These are phyloP conservation scores for Russula compacta DNA, from an alignment of 768 basidiomycete genomes.

Conservation along the genomic window DNA sequence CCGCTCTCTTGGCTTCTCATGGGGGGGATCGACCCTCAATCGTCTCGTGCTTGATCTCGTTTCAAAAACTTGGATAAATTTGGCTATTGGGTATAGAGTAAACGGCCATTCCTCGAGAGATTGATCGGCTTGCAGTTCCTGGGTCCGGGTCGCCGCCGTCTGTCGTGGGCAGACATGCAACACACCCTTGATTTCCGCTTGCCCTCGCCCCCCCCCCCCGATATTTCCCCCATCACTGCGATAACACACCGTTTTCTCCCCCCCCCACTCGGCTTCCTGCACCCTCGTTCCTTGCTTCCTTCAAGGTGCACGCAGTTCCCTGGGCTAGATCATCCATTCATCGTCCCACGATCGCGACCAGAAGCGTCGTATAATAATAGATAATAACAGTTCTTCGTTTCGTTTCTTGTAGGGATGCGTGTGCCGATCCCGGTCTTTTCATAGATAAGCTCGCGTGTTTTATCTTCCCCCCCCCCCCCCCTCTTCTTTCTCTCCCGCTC, in stretches of 20 bases:
- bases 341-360: not conserved
- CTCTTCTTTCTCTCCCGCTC: not conserved
- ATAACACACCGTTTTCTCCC: not conserved
- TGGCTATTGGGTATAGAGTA: slow-evolving; percentile 2
- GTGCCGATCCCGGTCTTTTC: not conserved
- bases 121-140: not conserved
- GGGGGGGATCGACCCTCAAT: not conserved
- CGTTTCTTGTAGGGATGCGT: not conserved
- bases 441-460: not conserved
- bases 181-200: slow-evolving; percentile 13
- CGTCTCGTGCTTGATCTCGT: not conserved
- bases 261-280: not conserved
- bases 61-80: not conserved
- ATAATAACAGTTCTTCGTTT: not conserved
- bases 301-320: not conserved
- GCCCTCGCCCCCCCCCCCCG: not conserved
- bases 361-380: not conserved
- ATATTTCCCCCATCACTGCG: not conserved
- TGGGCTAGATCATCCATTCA: slow-evolving; percentile 1
- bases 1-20: not conserved
- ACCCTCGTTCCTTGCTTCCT: slow-evolving; percentile 12
- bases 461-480: not conserved
- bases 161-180: not conserved
- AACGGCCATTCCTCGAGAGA: not conserved
- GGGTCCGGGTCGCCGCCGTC: not conserved